These are phyloP conservation scores for Lactarius sp. DNA, from an alignment of 768 basidiomycete species.

Conservation along the genomic window DNA sequence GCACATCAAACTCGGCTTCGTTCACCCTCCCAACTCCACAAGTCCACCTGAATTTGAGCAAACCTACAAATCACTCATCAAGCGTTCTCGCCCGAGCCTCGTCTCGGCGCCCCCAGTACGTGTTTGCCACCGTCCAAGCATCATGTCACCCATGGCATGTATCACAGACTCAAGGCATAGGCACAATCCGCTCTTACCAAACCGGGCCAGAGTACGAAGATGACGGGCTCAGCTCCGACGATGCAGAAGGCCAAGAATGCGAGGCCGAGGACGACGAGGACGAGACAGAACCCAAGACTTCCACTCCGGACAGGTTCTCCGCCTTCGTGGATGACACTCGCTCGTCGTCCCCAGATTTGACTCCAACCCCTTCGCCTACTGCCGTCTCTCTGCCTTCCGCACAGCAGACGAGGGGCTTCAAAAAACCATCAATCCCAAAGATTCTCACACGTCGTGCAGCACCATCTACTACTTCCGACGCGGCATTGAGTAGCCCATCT, in stretches of 20 bases:
- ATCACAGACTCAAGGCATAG: constrained; percentile 75
- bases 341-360: constrained; percentile 10
- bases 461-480: constrained; percentile 32
- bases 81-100: constrained; percentile 58
- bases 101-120: constrained; percentile 72
- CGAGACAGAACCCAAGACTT: constrained; percentile 28
- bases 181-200: constrained; percentile 67
- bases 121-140: background rate
- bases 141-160: background rate
- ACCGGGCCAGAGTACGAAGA: constrained; percentile 58
- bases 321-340: background rate
- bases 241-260: constrained; percentile 40
- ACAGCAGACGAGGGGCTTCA: constrained; percentile 30
- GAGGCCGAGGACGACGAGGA: constrained; percentile 37
- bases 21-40: constrained; percentile 40
- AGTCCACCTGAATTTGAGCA: constrained; percentile 50
- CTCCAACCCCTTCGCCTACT: constrained; percentile 18
- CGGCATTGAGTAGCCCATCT: constrained; percentile 12
- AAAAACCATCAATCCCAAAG: constrained; percentile 31
- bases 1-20: constrained; percentile 58
- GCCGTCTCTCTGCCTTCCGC: constrained; percentile 28
- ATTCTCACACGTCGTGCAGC: constrained; percentile 35
- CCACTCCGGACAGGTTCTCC: background rate
- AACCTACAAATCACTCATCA: constrained; percentile 58
- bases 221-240: constrained; percentile 65